Evolutionary conservation across 805 yeast species (phyloP), one percentile per base, ranked within the genome.

Genomic region (Candida multigemmis): DNA sequence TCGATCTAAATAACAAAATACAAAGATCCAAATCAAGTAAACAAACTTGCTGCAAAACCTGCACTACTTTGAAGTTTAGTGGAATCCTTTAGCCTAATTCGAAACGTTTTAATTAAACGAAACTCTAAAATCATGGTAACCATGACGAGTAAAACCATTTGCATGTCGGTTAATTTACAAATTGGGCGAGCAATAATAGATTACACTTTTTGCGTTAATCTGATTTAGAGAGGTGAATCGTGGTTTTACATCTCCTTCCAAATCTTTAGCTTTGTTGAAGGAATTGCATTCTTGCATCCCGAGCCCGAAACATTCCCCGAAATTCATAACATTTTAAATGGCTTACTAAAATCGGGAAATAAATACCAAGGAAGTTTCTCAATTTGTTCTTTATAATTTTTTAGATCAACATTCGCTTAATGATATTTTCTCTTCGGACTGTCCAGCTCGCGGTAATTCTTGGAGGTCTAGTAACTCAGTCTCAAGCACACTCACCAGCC

Each of bases 341-440:
- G 9, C 11, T 19, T 5, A 22, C 28, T 4, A 11, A 17, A 10
- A 17, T 19, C 14, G 31, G 20, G n/a, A 12, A 16, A 21, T 20
- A 10, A n/a, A n/a, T 10, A 7, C 11, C 22, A 7, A 30, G 33
- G 17, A 17, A 18, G 11, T 27, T 32, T 2, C 34, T 32, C 16
- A 22, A 19, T 7, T 23, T 25, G 12, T 27, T 17, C 5, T n/a
- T n/a, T n/a, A n/a, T n/a, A n/a, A n/a, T n/a, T n/a, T n/a, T n/a
- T n/a, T n/a, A n/a, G n/a, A n/a, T n/a, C n/a, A n/a, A n/a, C n/a
- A n/a, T n/a, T n/a, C n/a, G n/a, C 10, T 7, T 10, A 17, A 17
- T 17, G 10, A 17, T 7, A 17, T 17, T 17, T 17, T 17, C 19
- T 10, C 9, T 7, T 17, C 10, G 9, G 7, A 17, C 10, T n/a